Evolutionary conservation across 1,284 basidiomycete species (phyloP), one percentile per base, ranked within the genome.

Genomic region (Neolentinus lepideus): DNA sequence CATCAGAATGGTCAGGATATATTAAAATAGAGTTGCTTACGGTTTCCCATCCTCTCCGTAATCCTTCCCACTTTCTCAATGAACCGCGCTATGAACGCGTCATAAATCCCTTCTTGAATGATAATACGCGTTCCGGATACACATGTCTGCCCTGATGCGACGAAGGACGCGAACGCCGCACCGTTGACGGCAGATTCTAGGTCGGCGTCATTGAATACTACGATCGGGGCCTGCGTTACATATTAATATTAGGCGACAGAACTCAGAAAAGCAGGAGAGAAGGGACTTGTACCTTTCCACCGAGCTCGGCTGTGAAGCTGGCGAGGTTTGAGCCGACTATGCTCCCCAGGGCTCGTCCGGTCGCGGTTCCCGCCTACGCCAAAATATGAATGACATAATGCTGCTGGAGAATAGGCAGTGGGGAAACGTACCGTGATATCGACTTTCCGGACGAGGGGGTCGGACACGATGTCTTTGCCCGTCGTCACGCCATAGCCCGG

Each of bases 71-170:
- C 76, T 64, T 91, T 91, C 56, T 75, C 67, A 14, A 88, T 62
- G 66, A 91, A 85, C 16, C 64, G 65, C 4, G 66, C 62, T 72
- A 91, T 76, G 67, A 92, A 92, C 2, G 69, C 66, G 48, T 87
- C 78, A 61, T 88, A 89, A 53, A 92, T 78, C 9, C 66, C 67
- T 43, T 83, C 78, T 58, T 91, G 88, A 2, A 92, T 69, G 9
- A 92, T 75, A 25, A 92, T 72, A 10, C 89, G 78, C 16, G 89
- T 83, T 22, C 88, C 89, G 2, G 89, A 90, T 21, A 92, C 85
- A 59, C 89, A 92, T 14, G 90, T 92, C 70, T 93, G 90, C 1
- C 91, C 90, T 31, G 90, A 90, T 1, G 90, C 90, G 36, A 92
- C 74, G 62, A 92, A 93, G 0, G 85, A 80, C n/a, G 90, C 85